Percentiles rank a stretch among this genome's conserved stretches.
These are phyloP conservation scores for Paragyromitra xinjiangensis DNA, from an alignment of 495 filamentous ascomycete genomes.

Conservation along the genomic window DNA sequence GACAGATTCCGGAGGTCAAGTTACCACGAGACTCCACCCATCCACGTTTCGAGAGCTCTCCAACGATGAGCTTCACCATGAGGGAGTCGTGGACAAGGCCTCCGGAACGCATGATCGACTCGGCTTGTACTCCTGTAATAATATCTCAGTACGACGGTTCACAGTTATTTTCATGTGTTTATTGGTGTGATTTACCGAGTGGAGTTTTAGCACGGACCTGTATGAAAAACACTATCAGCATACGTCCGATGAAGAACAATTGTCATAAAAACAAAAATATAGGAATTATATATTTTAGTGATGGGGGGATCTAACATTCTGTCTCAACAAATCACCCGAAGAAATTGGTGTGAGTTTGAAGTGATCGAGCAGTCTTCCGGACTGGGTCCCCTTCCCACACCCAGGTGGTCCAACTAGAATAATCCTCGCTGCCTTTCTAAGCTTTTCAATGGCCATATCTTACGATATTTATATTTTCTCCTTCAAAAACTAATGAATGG, in stretches of 20 bases:
- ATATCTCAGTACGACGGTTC: constrained; percentile 23
- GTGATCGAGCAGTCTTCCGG: constrained; percentile 81
- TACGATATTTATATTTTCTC: background rate
- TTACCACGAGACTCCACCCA: constrained; percentile 69
- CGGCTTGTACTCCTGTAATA: constrained; percentile 80
- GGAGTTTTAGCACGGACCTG: constrained; percentile 77
- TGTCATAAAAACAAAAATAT: constrained; percentile 18
- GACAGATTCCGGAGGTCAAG: constrained; percentile 59
- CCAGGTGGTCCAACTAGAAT: constrained; percentile 96
- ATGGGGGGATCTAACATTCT: constrained; percentile 69
- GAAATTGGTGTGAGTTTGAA: constrained; percentile 92
- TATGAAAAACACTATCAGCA: constrained; percentile 19
- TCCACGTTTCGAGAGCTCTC: constrained; percentile 81
- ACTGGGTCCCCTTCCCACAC: constrained; percentile 92
- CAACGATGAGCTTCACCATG: constrained; percentile 89
- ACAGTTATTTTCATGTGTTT: background rate
- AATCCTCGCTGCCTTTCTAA: constrained; percentile 84
- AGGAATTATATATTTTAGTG: constrained; percentile 8
- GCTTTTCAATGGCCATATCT: constrained; percentile 63
- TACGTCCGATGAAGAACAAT: constrained; percentile 8
- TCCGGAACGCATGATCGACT: constrained; percentile 83
- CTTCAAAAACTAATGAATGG: constrained; percentile 6
- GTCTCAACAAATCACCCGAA: constrained; percentile 88
- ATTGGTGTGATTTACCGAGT: constrained; percentile 69
- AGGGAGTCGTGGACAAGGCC: constrained; percentile 85